Evolutionary conservation across 2,329 filamentous ascomycete species (phyloP).

Genomic region (Diaporthe vexans): DNA sequence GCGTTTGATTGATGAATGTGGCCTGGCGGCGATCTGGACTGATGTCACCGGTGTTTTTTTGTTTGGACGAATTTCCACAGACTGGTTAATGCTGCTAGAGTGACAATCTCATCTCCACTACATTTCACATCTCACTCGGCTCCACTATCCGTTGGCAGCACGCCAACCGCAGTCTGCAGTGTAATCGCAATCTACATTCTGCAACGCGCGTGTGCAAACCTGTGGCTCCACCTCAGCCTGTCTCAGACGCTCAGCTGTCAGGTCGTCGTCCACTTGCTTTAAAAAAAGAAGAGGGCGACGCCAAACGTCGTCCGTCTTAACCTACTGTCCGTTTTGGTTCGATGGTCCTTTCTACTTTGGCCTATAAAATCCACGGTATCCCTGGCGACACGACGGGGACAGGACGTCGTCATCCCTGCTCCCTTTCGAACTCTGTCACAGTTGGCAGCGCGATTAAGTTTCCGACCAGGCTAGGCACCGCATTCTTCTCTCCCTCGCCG

Average conservation of each 20-base stretch:
- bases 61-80: slow-evolving; percentile 24
- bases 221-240: not conserved
- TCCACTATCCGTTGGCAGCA: not conserved
- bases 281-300: not conserved
- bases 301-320: not conserved
- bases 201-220: not conserved
- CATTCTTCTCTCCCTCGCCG: not conserved
- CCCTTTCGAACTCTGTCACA: slow-evolving; percentile 1
- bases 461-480: not conserved
- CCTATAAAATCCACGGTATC: not conserved
- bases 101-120: slow-evolving; percentile 12
- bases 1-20: not conserved
- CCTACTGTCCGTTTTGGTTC: not conserved
- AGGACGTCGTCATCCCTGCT: not conserved
- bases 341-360: not conserved
- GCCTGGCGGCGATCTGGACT: not conserved
- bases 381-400: not conserved
- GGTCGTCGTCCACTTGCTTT: not conserved
- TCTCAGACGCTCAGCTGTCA: not conserved
- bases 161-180: not conserved
- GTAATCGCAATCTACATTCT: slow-evolving; percentile 9
- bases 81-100: not conserved
- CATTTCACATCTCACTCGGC: slow-evolving; percentile 9
- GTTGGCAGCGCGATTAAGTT: slow-evolving; percentile 23
- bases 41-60: slow-evolving; percentile 25